phyloP scores from a whole-genome alignment of 139 green algal species.

The Auxenochlorella pyrenoidosa region DNA sequence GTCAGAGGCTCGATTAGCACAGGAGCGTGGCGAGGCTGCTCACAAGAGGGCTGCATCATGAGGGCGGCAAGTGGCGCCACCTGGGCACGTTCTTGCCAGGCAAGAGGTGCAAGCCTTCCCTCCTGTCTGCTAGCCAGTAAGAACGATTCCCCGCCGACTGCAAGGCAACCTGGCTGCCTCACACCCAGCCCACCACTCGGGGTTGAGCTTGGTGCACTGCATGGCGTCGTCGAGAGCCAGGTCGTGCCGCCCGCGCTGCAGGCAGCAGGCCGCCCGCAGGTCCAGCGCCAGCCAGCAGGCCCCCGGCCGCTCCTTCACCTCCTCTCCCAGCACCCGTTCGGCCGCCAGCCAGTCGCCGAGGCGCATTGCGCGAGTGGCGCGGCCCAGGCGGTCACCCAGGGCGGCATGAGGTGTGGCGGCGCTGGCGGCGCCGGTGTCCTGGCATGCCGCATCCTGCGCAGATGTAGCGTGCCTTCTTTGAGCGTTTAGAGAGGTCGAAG shows the following conservation, averaged over 20 bases:
- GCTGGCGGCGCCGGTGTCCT: neutral
- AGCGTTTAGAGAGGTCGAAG: too few relatives aligned
- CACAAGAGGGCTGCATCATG: too few relatives aligned
- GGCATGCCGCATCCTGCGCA: neutral
- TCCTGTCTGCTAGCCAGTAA: too few relatives aligned
- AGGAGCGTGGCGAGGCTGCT: neutral
- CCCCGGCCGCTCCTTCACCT: neutral
- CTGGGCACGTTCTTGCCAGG: too few relatives aligned
- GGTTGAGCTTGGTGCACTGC: conserved; percentile 40
- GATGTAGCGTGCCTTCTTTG: too few relatives aligned
- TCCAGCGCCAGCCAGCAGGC: conserved; percentile 9
- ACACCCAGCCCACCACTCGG: conserved; percentile 23
- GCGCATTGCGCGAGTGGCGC: conserved; percentile 13
- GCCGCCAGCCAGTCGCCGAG: conserved; percentile 23
- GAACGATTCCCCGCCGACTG: too few relatives aligned
- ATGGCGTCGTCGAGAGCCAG: conserved; percentile 43
- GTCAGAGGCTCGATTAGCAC: neutral
- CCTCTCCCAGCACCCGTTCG: neutral
- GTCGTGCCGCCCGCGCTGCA: conserved; percentile 13
- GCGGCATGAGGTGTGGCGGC: neutral
- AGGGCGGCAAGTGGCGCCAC: too few relatives aligned
- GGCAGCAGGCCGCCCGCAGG: conserved; percentile 23
- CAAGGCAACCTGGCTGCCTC: neutral
- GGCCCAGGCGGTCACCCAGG: neutral
- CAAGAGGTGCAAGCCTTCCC: too few relatives aligned